A percentile compares a stretch with the other conserved stretches of the same genome.
These are phyloP conservation scores for Crassisporium funariophilum DNA, from an alignment of 768 basidiomycete genomes.

Conservation along the genomic window DNA sequence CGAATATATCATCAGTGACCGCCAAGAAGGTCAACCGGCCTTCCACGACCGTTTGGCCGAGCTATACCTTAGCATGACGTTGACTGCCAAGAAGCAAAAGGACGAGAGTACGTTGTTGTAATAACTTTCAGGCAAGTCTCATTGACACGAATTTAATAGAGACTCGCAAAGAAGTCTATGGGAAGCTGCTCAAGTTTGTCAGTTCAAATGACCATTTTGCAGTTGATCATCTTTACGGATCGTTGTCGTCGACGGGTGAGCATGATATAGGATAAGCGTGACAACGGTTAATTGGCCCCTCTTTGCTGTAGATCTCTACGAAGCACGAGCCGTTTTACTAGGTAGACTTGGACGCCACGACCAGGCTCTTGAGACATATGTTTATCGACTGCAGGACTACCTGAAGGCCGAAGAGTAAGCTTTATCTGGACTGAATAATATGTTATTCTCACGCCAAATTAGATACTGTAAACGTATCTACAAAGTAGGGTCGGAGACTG, in stretches of 20 bases:
- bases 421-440: background rate
- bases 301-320: constrained; percentile 67
- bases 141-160: constrained; percentile 35
- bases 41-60: constrained; percentile 93
- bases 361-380: constrained; percentile 93
- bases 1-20: constrained; percentile 79
- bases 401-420: constrained; percentile 86
- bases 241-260: constrained; percentile 81
- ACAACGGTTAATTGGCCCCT: background rate
- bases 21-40: constrained; percentile 61
- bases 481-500: constrained; percentile 53
- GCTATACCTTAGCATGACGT: constrained; percentile 75
- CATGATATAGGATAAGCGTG: background rate
- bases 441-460: constrained; percentile 1
- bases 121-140: background rate
- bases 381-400: constrained; percentile 83
- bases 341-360: constrained; percentile 91
- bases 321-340: constrained; percentile 89
- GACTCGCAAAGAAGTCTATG: constrained; percentile 51
- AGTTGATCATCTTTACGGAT: constrained; percentile 77
- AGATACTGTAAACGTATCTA: constrained; percentile 93
- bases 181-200: constrained; percentile 79
- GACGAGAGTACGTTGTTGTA: constrained; percentile 52
- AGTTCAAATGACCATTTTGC: constrained; percentile 68
- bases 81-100: constrained; percentile 55